A percentile compares a stretch with the other conserved stretches of the same genome.
Evolutionary conservation across 78 protist genomes (phyloP).

Genomic region (Monocercomonoides exilis): DNA sequence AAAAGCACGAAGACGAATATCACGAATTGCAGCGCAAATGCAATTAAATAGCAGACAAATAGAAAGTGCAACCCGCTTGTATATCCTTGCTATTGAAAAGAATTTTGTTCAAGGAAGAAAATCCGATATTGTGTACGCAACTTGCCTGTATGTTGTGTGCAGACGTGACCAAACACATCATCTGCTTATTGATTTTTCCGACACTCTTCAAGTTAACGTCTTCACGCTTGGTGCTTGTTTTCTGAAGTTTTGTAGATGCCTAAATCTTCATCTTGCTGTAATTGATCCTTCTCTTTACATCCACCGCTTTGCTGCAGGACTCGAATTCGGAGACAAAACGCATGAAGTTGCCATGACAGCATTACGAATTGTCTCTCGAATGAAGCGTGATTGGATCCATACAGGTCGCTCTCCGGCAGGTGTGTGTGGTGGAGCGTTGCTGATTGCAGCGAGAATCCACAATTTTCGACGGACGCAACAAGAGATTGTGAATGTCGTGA

Average conservation of each 20-base stretch:
- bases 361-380: slow-evolving; percentile 60
- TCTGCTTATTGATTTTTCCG: slow-evolving; percentile 77
- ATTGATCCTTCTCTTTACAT: slow-evolving; percentile 79
- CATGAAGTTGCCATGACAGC: slow-evolving; percentile 55
- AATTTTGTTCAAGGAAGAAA: slow-evolving; percentile 49
- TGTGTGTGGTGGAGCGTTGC: slow-evolving; percentile 82
- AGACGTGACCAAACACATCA: slow-evolving; percentile 54
- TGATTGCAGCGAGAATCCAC: slow-evolving; percentile 82
- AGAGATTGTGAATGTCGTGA: slow-evolving; percentile 63
- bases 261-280: slow-evolving; percentile 42
- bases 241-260: slow-evolving; percentile 39
- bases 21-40: slow-evolving; percentile 23
- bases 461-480: slow-evolving; percentile 66
- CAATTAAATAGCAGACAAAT: slow-evolving; percentile 4
- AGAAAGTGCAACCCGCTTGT: slow-evolving; percentile 40
- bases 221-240: slow-evolving; percentile 58
- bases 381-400: slow-evolving; percentile 87
- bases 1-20: slow-evolving; percentile 16
- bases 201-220: slow-evolving; percentile 55
- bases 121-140: slow-evolving; percentile 57
- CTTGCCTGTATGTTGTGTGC: slow-evolving; percentile 77
- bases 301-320: slow-evolving; percentile 63
- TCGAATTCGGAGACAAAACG: slow-evolving; percentile 68
- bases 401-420: slow-evolving; percentile 83
- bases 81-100: slow-evolving; percentile 25